These are phyloP conservation scores for Diaporthe vexans DNA, from an alignment of 2,329 filamentous ascomycete species.

Conservation along the genomic window DNA sequence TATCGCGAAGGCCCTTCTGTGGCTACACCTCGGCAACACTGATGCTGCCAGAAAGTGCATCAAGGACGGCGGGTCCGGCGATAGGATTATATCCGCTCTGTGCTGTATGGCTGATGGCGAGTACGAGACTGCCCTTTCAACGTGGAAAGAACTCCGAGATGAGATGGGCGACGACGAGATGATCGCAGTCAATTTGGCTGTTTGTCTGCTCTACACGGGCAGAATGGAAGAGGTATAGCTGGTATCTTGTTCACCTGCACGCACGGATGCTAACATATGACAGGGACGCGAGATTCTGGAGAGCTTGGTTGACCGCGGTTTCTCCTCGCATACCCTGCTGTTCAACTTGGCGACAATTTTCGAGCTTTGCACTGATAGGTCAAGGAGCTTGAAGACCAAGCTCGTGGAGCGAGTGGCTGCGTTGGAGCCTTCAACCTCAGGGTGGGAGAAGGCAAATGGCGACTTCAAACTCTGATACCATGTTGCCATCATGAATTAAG, in stretches of 20 bases:
- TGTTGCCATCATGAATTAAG: neutral
- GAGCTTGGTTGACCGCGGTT: slow-evolving; percentile 70
- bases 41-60: slow-evolving; percentile 74
- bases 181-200: slow-evolving; percentile 84
- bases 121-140: slow-evolving; percentile 73
- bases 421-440: slow-evolving; percentile 67
- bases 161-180: slow-evolving; percentile 71
- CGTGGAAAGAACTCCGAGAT: slow-evolving; percentile 69
- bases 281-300: slow-evolving; percentile 78
- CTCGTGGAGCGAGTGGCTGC: slow-evolving; percentile 79
- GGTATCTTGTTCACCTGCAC: neutral
- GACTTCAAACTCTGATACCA: slow-evolving; percentile 79
- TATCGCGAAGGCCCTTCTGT: slow-evolving; percentile 74
- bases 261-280: slow-evolving; percentile 45
- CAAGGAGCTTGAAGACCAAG: slow-evolving; percentile 76
- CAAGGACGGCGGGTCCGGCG: slow-evolving; percentile 51
- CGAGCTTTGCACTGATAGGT: slow-evolving; percentile 87
- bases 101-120: slow-evolving; percentile 84
- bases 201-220: slow-evolving; percentile 87
- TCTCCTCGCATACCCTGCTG: slow-evolving; percentile 82
- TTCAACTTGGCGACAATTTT: slow-evolving; percentile 95
- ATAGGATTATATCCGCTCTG: slow-evolving; percentile 74
- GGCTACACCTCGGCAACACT: slow-evolving; percentile 84
- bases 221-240: slow-evolving; percentile 72
- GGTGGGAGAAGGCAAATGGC: slow-evolving; percentile 78